Evolutionary conservation across 257 asterid genomes (phyloP).

Genomic region (Nicotiana undulata): DNA sequence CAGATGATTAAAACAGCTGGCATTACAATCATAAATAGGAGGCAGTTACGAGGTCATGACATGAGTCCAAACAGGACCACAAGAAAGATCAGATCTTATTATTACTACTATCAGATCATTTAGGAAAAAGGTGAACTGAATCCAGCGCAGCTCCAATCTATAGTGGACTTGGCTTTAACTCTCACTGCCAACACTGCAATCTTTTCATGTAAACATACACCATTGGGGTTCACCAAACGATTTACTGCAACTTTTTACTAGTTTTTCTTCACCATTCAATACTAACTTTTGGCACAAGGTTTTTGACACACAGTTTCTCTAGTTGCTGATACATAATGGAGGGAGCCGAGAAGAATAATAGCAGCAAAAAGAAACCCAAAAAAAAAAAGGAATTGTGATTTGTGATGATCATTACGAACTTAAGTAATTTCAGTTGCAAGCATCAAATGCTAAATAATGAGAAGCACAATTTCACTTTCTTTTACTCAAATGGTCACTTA

Average conservation of each 20-base stretch:
- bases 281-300: background rate
- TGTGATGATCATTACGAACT: background rate
- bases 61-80: constrained; percentile 31
- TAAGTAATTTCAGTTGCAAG: background rate
- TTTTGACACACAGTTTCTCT: background rate
- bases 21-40: constrained; percentile 24
- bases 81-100: constrained; percentile 1
- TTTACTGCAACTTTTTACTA: background rate
- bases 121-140: constrained; percentile 7
- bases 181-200: background rate
- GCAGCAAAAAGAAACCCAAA: background rate
- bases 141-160: background rate
- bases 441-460: background rate
- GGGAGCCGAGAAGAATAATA: background rate
- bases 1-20: constrained; percentile 20
- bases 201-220: background rate
- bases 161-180: background rate
- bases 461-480: too few species aligned
- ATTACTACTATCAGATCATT: background rate
- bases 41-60: constrained; percentile 27
- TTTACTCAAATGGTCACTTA: too few species aligned
- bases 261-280: background rate
- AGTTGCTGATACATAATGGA: background rate
- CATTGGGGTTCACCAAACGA: background rate
- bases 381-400: too few species aligned